Base-by-base conservation (phyloP, 148 eudicot species). In the Pouteria glomerata region DNA sequence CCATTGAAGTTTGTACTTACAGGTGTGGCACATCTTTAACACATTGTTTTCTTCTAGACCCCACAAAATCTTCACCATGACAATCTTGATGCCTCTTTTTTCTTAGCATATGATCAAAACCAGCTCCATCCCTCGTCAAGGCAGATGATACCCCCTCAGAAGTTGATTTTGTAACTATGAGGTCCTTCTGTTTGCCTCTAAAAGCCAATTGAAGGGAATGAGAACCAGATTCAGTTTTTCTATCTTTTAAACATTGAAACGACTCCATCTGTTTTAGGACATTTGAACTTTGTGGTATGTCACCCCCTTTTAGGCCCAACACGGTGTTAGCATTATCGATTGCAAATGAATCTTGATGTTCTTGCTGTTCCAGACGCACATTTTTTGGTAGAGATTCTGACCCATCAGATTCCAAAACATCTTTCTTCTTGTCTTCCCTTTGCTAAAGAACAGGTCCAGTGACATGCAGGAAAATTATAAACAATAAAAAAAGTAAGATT, bases 331-430 rank as follows among this genome's bases (percentile, higher is more conserved):
- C 26, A 62, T 66, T 74, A 39, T 77, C 79, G 48, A 59, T 31
- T 14, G 60, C 69, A 18, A 84, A 79, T 35, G 88, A 78, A 65
- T 64, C 83, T 44, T 84, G 75, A 73, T 78, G 82, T 56, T 68
- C 80, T 33, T 74, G 80, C 41, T n/a, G 57, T 34, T 34, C 79
- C 74, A 56, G 23, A 41, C 63, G 75, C 39, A 29, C 37, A 73
- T 82, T 87, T 66, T 85, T 85, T 8, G 51, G 34, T 33, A 82
- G 86, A 61, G 78, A 76, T 62, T 74, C 85, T 21, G 57, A 63
- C 12, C 18, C 65, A 53, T 75, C 70, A 58, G 30, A 1, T 69
- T 50, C 74, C 73, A 64, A 31, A 19, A 19, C 64, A 67, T 53
- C 70, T 56, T 75, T 70, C 78, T 71, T 73, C 64, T 81, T 76